phyloP scores from a whole-genome alignment of 2,329 filamentous ascomycete genomes.

The Pseudogymnoascus verrucosus region DNA sequence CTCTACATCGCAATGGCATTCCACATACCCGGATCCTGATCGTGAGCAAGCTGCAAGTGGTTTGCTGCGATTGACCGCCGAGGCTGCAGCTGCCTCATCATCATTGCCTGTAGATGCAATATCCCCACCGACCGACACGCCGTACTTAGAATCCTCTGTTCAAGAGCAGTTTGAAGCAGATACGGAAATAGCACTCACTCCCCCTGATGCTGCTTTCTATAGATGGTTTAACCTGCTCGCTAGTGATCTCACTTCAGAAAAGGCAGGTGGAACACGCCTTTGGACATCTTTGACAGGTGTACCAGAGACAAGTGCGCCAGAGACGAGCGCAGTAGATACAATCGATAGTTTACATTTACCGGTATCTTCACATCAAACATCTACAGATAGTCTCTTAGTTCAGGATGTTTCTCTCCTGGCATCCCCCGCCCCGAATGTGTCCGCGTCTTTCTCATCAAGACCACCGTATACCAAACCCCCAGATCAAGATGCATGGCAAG shows the following conservation, averaged over 20 bases:
- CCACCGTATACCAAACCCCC: constrained; percentile 12
- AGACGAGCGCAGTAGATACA: neutral
- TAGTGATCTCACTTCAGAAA: constrained; percentile 8
- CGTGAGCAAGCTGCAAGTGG: constrained; percentile 10
- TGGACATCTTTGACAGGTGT: constrained; percentile 11
- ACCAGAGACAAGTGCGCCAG: constrained; percentile 12
- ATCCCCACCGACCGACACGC: neutral
- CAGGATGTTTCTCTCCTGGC: neutral
- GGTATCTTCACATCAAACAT: neutral
- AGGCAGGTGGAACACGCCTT: neutral
- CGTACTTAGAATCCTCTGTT: neutral
- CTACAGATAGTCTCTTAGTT: neutral
- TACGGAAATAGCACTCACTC: constrained; percentile 8
- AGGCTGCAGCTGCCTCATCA: neutral
- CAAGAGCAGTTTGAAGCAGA: neutral
- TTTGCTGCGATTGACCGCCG: constrained; percentile 2
- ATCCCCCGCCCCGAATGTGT: neutral
- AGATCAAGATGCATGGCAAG: constrained; percentile 18
- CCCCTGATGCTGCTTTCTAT: constrained; percentile 10
- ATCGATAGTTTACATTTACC: neutral
- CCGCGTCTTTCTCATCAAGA: neutral
- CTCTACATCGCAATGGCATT: neutral
- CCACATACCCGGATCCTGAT: constrained; percentile 5
- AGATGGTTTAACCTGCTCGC: constrained; percentile 14
- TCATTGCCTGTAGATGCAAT: neutral